Evolutionary conservation across 345 rosid genomes (phyloP).

Genomic region (Melaleuca quinquenervia): DNA sequence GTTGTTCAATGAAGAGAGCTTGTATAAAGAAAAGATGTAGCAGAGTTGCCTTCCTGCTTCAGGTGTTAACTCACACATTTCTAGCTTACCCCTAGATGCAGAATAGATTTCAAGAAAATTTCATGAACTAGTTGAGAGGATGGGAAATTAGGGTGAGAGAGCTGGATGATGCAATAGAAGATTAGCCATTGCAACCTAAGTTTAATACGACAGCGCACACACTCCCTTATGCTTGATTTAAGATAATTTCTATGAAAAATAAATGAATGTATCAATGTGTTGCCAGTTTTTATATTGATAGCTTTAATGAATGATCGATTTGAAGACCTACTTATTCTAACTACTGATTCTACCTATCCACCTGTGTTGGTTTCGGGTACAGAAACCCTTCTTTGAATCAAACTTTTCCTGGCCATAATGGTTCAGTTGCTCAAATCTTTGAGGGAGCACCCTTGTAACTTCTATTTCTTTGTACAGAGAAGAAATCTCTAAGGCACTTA

Average conservation of each 20-base stretch:
- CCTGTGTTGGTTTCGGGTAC: not conserved
- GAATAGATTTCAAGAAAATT: not conserved
- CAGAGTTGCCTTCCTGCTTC: not conserved
- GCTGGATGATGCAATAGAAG: not conserved
- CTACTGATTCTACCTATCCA: not conserved
- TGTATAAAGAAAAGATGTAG: not conserved
- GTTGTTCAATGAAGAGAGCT: not conserved
- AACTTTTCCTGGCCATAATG: not conserved
- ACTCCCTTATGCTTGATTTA: not conserved
- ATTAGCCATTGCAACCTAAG: not conserved
- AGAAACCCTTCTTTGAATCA: not conserved
- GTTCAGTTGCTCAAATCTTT: not conserved
- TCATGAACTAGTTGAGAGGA: not conserved
- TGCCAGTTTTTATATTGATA: not conserved
- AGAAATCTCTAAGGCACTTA: not conserved
- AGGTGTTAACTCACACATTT: not conserved
- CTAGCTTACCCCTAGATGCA: not conserved
- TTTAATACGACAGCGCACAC: not conserved
- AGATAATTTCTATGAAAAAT: not conserved
- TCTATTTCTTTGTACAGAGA: not conserved
- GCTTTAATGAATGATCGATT: not conserved
- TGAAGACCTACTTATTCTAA: not conserved
- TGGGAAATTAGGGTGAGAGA: not conserved
- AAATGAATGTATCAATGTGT: not conserved
- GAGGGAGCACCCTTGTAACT: not conserved